These are phyloP conservation scores for Auricularia auricula-judae DNA, from an alignment of 768 basidiomycete species.

Conservation along the genomic window DNA sequence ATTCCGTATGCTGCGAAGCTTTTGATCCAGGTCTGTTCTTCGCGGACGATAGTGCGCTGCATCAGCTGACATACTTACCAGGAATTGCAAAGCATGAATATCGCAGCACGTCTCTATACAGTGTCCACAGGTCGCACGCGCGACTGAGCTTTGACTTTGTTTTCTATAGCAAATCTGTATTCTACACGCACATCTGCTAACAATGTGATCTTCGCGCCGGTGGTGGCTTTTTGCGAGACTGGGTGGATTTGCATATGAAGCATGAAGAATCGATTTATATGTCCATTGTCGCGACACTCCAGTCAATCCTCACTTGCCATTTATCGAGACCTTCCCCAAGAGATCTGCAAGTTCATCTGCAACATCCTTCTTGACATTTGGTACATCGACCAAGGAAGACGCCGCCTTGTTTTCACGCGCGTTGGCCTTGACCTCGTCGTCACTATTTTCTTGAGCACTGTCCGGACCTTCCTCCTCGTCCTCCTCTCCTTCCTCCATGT, in stretches of 20 bases:
- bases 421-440: constrained; percentile 28
- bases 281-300: too few species aligned
- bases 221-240: too few species aligned
- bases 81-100: constrained; percentile 95
- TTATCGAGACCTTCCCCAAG: constrained; percentile 43
- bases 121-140: constrained; percentile 80
- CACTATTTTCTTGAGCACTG: constrained; percentile 29
- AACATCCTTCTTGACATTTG: constrained; percentile 14
- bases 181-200: not conserved
- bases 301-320: too few species aligned
- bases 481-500: constrained; percentile 69
- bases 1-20: constrained; percentile 97
- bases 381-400: constrained; percentile 8
- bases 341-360: constrained; percentile 55
- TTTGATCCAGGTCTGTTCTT: constrained; percentile 70
- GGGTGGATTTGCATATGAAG: too few species aligned
- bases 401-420: constrained; percentile 21
- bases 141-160: constrained; percentile 23
- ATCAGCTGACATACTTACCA: constrained; percentile 16
- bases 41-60: not conserved
- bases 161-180: not conserved
- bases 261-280: too few species aligned
- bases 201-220: too few species aligned
- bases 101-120: constrained; percentile 78
- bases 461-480: constrained; percentile 41